Evolutionary conservation across 2,329 filamentous ascomycete genomes (phyloP).

Genomic region (Colletotrichum cuscutae): DNA sequence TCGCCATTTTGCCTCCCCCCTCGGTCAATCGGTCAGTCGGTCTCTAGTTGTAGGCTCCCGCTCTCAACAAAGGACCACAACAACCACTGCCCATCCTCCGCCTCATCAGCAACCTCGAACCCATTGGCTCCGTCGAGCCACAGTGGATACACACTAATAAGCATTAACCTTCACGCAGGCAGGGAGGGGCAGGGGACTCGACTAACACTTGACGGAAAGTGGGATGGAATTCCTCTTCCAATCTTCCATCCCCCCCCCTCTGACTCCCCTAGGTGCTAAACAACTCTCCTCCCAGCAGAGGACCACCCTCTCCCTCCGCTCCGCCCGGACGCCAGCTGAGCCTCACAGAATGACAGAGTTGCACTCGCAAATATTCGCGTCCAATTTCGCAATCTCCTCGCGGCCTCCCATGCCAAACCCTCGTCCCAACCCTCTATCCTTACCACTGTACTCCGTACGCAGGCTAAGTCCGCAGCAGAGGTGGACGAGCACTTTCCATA

Average conservation of each 20-base stretch:
- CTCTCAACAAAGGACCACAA: background rate
- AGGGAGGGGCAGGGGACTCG: background rate
- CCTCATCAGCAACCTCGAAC: background rate
- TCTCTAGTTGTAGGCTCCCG: conserved; percentile 1
- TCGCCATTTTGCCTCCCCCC: conserved; percentile 1
- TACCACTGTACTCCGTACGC: background rate
- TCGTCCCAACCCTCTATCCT: background rate
- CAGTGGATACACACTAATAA: conserved; percentile 11
- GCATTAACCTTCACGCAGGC: background rate
- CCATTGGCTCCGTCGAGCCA: conserved; percentile 3
- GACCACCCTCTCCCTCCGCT: conserved; percentile 11
- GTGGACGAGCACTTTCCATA: background rate
- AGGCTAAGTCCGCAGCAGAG: background rate
- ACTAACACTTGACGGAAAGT: conserved; percentile 3
- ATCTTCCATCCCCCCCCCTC: background rate
- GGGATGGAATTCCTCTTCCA: conserved; percentile 6
- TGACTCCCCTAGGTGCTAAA: background rate
- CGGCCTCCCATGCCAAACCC: background rate
- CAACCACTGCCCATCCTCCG: background rate
- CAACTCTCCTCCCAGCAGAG: background rate
- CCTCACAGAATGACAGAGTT: conserved; percentile 17
- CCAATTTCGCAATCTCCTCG: background rate
- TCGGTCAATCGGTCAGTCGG: background rate
- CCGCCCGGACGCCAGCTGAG: conserved; percentile 25
- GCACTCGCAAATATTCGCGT: background rate